These are phyloP conservation scores for Blastomyces gilchristii DNA, from an alignment of 2,329 filamentous ascomycete species.

Conservation along the genomic window DNA sequence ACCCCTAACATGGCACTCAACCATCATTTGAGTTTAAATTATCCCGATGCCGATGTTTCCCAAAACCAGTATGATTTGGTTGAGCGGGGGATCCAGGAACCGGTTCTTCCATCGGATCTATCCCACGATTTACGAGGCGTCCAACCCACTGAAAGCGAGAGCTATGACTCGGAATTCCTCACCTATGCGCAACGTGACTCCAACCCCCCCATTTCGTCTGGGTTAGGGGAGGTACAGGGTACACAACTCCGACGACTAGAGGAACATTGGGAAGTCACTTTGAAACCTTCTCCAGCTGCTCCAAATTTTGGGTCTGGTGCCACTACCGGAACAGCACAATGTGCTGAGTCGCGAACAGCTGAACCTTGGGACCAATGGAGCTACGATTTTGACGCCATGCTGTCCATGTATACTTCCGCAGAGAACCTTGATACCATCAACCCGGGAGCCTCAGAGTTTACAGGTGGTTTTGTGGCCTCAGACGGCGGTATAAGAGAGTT, in stretches of 20 bases:
- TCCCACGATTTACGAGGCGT: neutral
- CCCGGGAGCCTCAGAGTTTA: neutral
- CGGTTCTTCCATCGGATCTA: neutral
- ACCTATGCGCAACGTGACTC: neutral
- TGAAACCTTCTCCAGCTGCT: neutral
- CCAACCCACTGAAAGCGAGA: neutral
- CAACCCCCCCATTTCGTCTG: neutral
- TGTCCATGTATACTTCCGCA: neutral
- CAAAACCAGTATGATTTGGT: neutral
- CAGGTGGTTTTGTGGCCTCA: neutral
- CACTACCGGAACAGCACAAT: neutral
- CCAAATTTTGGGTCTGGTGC: neutral
- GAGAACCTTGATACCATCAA: neutral
- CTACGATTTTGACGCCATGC: neutral
- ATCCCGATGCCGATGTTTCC: neutral
- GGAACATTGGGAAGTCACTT: neutral
- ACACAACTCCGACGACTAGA: neutral
- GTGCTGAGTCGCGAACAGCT: neutral
- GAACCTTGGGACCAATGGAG: neutral
- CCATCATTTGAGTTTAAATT: neutral
- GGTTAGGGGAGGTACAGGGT: neutral
- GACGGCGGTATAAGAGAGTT: neutral
- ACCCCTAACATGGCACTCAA: neutral
- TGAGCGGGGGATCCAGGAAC: neutral
- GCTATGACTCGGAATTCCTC: neutral